These are phyloP conservation scores for Boletus coccyginus DNA, from an alignment of 768 basidiomycete genomes.

Conservation along the genomic window DNA sequence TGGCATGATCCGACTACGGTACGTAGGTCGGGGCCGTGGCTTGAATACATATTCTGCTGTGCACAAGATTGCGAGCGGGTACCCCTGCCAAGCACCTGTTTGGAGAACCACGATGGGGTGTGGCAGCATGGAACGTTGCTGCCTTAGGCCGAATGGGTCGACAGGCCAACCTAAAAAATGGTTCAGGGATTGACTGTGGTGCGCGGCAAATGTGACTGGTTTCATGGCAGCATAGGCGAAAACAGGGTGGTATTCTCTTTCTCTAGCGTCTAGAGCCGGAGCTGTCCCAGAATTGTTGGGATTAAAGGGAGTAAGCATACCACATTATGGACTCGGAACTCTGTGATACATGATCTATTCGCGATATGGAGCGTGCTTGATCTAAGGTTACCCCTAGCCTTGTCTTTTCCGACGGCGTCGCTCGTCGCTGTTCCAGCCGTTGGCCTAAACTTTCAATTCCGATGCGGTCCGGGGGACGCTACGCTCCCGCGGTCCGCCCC, in stretches of 20 bases:
- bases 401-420: constrained; percentile 37
- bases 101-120: background rate
- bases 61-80: background rate
- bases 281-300: constrained; percentile 1
- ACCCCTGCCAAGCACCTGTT: constrained; percentile 26
- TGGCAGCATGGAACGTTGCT: constrained; percentile 16
- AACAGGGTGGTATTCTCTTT: background rate
- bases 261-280: background rate
- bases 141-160: constrained; percentile 31
- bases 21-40: background rate
- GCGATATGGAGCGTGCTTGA: constrained; percentile 39
- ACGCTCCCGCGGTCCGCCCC: background rate
- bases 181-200: background rate
- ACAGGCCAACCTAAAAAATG: background rate
- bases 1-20: constrained; percentile 20
- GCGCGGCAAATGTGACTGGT: constrained; percentile 22
- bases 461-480: constrained; percentile 8
- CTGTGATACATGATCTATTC: background rate
- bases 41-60: background rate
- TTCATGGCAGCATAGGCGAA: constrained; percentile 13
- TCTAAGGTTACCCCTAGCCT: constrained; percentile 33
- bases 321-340: background rate
- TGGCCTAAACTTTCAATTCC: constrained; percentile 11
- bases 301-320: background rate
- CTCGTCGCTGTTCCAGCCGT: constrained; percentile 13